phyloP scores from a whole-genome alignment of 139 green algal genomes.

The Chlamydomonas urium region DNA sequence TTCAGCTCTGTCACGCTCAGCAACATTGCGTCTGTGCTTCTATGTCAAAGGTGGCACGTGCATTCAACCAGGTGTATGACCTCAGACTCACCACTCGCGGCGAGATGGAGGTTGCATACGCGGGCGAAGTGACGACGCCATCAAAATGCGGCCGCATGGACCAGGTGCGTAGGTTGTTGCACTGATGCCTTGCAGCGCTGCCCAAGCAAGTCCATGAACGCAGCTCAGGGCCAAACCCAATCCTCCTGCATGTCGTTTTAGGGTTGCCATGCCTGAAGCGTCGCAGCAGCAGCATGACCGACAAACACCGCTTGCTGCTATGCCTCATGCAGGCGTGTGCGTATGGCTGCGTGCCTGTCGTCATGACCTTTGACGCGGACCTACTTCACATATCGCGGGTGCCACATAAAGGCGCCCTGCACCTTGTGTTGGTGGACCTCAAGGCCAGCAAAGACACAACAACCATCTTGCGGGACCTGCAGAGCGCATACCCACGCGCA shows the following conservation, averaged over 20 bases:
- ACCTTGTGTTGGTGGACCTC: conserved; percentile 56
- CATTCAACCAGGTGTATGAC: conserved; percentile 51
- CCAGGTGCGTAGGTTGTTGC: conserved; percentile 7
- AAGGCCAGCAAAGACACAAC: conserved; percentile 62
- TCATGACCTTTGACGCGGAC: conserved; percentile 64
- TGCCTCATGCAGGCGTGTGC: conserved; percentile 74
- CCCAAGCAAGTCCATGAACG: too few species aligned
- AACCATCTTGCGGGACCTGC: conserved; percentile 57
- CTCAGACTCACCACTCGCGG: conserved; percentile 54
- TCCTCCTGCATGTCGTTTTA: too few species aligned
- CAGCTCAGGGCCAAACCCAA: too few species aligned
- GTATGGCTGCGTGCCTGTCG: conserved; percentile 49
- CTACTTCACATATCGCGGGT: conserved; percentile 35
- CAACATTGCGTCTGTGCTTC: not conserved
- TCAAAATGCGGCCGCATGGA: conserved; percentile 39
- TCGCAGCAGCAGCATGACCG: too few species aligned
- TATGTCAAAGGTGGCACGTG: conserved; percentile 37
- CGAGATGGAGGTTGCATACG: conserved; percentile 71
- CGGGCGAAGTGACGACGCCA: conserved; percentile 65
- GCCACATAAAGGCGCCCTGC: conserved; percentile 21
- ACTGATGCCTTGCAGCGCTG: too few species aligned
- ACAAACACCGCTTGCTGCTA: too few species aligned
- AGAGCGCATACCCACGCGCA: conserved; percentile 47
- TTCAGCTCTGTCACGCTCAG: not conserved
- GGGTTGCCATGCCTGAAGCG: too few species aligned